Percentiles rank a stretch among this genome's conserved stretches.
Conservation (phyloP, 2,329 filamentous ascomycete species). For the Phyllosticta ampelicida region DNA sequence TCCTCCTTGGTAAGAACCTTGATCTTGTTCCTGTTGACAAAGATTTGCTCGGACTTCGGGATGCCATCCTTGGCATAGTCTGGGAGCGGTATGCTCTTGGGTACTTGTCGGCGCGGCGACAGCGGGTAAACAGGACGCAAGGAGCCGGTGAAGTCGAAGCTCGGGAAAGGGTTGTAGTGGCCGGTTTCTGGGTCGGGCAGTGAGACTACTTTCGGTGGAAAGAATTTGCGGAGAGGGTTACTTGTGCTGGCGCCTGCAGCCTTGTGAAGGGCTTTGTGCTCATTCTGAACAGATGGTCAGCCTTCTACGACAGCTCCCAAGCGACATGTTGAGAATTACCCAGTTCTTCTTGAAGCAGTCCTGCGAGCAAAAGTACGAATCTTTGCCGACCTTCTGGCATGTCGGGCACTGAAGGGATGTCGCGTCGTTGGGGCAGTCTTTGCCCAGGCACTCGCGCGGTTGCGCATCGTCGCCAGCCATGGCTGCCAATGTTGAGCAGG, state of each 20-base stretch:
- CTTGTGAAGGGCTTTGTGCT: conserved; percentile 80
- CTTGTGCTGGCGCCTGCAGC: conserved; percentile 43
- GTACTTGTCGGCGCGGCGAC: conserved; percentile 42
- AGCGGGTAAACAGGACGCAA: conserved; percentile 69
- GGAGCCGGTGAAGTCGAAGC: conserved; percentile 68
- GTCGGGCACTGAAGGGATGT: conserved; percentile 85
- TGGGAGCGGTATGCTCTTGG: conserved; percentile 69
- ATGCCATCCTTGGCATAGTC: conserved; percentile 85
- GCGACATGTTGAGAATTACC: conserved; percentile 47
- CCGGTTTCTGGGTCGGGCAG: conserved; percentile 85
- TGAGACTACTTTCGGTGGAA: conserved; percentile 75
- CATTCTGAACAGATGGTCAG: conserved; percentile 42
- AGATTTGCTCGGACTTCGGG: conserved; percentile 51
- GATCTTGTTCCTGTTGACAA: conserved; percentile 67
- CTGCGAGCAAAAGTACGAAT: conserved; percentile 95
- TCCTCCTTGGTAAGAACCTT: conserved; percentile 69
- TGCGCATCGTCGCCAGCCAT: conserved; percentile 26
- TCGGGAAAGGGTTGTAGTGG: conserved; percentile 84
- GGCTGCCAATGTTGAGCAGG: neutral
- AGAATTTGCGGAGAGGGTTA: conserved; percentile 60
- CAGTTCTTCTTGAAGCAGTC: conserved; percentile 99
- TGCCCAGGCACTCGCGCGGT: conserved; percentile 65
- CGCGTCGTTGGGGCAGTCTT: conserved; percentile 78
- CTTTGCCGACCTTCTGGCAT: conserved; percentile 79
- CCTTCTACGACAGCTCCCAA: conserved; percentile 16